phyloP scores from a whole-genome alignment of 805 yeast genomes.

The Pichia thaimueangensis region DNA sequence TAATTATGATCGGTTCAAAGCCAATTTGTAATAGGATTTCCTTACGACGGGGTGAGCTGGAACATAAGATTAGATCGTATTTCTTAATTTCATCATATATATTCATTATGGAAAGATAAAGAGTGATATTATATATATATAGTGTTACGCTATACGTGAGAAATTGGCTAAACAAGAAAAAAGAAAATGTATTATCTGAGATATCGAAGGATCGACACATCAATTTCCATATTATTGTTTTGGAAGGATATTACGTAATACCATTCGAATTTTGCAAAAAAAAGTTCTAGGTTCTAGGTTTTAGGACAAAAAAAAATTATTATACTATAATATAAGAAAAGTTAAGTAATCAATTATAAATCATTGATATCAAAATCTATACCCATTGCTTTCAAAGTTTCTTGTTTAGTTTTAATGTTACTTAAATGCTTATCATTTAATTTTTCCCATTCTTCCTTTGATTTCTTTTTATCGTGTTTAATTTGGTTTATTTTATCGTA shows the following conservation, averaged over 20 bases:
- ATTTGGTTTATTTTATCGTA: constrained; percentile 49
- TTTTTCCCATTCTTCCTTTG: constrained; percentile 49
- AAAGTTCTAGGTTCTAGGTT: too few relatives aligned
- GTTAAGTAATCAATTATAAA: constrained; percentile 13
- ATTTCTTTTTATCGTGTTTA: constrained; percentile 51
- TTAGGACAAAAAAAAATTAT: too few relatives aligned
- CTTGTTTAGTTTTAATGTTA: constrained; percentile 38
- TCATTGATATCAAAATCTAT: constrained; percentile 40
- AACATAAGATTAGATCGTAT: constrained; percentile 56
- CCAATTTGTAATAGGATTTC: constrained; percentile 65
- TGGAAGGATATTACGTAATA: too few relatives aligned
- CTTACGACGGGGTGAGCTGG: constrained; percentile 74
- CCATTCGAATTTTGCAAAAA: too few relatives aligned
- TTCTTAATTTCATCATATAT: constrained; percentile 19
- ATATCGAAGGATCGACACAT: too few relatives aligned
- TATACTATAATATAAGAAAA: too few relatives aligned
- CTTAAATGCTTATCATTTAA: constrained; percentile 41
- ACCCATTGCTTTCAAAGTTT: constrained; percentile 49
- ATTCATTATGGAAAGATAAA: too few relatives aligned
- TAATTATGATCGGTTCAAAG: constrained; percentile 39
- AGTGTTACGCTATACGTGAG: too few relatives aligned
- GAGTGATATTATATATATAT: too few relatives aligned
- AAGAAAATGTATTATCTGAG: too few relatives aligned
- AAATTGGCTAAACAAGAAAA: too few relatives aligned
- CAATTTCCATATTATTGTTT: too few relatives aligned